Evolutionary conservation across 2,329 filamentous ascomycete genomes (phyloP), one percentile per base, ranked within the genome.

Genomic region (Microthyrium microscopicum): DNA sequence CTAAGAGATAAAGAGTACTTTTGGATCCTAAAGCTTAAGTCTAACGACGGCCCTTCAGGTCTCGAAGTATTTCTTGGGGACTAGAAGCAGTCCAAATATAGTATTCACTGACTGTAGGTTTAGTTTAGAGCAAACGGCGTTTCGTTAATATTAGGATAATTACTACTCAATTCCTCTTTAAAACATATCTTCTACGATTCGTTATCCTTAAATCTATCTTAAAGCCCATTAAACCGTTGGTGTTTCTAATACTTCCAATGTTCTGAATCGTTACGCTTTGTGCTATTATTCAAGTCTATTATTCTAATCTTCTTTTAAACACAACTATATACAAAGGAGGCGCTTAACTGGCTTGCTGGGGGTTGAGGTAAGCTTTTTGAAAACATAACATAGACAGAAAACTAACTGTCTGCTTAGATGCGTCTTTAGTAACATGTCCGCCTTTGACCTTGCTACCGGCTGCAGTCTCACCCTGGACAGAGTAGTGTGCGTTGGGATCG

Each of bases 401-500:
- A 33, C 31, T 33, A 17, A 26, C 20, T 25, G 31, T 26, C 31
- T 33, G 31, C 31, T 33, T 33, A 26, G 31, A 33, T 26, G 20
- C 20, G 15, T 32, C 30, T 25, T 32, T 20, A 32, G 19, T 17
- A 20, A 25, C 30, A 17, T 32, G 30, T 25, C 30, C 30, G 30
- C 30, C 19, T 25, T 32, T 32, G 16, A 32, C 30, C 30, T 32
- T 32, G 30, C 20, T 26, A 26, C 31, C 31, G 20, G 20, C 16
- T 16, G 20, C 31, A 33, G 20, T 33, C 20, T 33, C 31, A 26
- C 31, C 31, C 31, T 33, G 20, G 22, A 33, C 20, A 33, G 31
- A 33, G 31, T 33, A 26, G 31, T 33, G 31, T 16, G 31, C 20
- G 20, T 33, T 33, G 31, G 31, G 20, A 26, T 33, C 31, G 31